These are phyloP conservation scores for Gossypium arboreum DNA, from an alignment of 345 rosid genomes.

Conservation along the genomic window DNA sequence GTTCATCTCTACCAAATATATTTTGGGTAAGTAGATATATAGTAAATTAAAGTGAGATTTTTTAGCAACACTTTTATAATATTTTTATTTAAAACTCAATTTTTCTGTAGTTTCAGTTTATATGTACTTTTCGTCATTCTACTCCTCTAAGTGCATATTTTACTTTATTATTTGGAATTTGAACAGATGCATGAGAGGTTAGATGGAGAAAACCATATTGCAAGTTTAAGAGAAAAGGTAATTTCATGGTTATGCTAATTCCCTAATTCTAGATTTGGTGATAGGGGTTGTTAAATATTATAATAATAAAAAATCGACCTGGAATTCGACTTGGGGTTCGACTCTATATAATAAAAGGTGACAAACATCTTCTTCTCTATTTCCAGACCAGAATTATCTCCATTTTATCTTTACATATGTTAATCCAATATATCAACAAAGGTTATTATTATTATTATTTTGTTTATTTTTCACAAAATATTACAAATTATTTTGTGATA, in stretches of 20 bases:
- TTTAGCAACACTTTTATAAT: too few species aligned
- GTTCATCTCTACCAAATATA: too few species aligned
- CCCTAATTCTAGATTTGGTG: background rate
- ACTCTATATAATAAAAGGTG: too few species aligned
- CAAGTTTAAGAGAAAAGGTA: slow-evolving; percentile 21
- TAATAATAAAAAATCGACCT: too few species aligned
- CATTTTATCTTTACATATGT: accelerated
- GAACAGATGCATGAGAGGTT: slow-evolving; percentile 21
- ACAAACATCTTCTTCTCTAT: too few species aligned
- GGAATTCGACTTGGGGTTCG: too few species aligned
- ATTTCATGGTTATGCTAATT: slow-evolving; percentile 19
- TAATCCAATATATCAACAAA: too few species aligned
- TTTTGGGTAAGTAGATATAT: too few species aligned
- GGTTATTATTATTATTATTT: background rate
- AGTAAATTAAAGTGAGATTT: too few species aligned
- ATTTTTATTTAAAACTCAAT: too few species aligned
- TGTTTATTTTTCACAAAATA: background rate
- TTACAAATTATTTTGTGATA: background rate
- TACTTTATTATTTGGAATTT: background rate
- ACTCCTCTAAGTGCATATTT: background rate
- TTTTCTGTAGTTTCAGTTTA: too few species aligned
- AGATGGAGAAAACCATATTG: background rate
- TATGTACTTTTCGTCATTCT: background rate
- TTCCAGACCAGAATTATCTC: too few species aligned
- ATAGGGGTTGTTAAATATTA: background rate